These are phyloP conservation scores for Sporothrix humicola DNA, from an alignment of 2,329 filamentous ascomycete species.

Conservation along the genomic window DNA sequence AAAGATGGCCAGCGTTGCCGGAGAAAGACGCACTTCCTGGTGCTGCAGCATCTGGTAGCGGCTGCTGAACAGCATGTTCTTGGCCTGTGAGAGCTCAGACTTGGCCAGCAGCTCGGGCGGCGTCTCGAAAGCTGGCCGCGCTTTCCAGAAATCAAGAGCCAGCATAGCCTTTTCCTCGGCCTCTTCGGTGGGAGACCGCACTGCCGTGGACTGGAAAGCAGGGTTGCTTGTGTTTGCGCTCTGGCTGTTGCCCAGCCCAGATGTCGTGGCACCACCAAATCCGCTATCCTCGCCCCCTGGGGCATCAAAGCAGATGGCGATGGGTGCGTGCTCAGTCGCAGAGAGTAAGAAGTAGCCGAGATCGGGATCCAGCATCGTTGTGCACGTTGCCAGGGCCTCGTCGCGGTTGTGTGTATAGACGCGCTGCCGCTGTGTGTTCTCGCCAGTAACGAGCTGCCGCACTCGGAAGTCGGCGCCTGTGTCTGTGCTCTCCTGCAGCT, in stretches of 20 bases:
- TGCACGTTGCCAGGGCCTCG: conserved; percentile 59
- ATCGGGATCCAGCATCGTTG: conserved; percentile 64
- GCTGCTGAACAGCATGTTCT: conserved; percentile 60
- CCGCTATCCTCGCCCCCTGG: conserved; percentile 60
- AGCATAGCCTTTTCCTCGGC: conserved; percentile 51
- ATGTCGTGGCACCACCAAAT: background rate
- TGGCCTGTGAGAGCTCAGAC: conserved; percentile 51
- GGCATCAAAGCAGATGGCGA: conserved; percentile 64
- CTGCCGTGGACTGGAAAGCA: conserved; percentile 40
- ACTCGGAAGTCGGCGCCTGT: conserved; percentile 67
- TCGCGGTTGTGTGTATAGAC: conserved; percentile 60
- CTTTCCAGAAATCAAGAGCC: conserved; percentile 59
- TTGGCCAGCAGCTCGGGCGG: conserved; percentile 37
- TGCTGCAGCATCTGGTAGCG: conserved; percentile 65
- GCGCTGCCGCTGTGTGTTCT: conserved; percentile 61
- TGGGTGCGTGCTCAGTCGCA: conserved; percentile 61
- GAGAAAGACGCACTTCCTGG: conserved; percentile 72
- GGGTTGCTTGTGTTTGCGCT: conserved; percentile 1
- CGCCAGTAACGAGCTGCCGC: conserved; percentile 63
- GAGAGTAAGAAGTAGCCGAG: conserved; percentile 68
- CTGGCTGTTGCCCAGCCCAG: conserved; percentile 14
- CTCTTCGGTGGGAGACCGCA: conserved; percentile 43
- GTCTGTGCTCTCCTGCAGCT: conserved; percentile 61
- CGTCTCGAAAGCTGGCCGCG: conserved; percentile 42
- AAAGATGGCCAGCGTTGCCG: conserved; percentile 72